A percentile compares a stretch with the other conserved stretches of the same genome.
Conservation (phyloP, 768 basidiomycete genomes). For the Coprinopsis marcescibilis region DNA sequence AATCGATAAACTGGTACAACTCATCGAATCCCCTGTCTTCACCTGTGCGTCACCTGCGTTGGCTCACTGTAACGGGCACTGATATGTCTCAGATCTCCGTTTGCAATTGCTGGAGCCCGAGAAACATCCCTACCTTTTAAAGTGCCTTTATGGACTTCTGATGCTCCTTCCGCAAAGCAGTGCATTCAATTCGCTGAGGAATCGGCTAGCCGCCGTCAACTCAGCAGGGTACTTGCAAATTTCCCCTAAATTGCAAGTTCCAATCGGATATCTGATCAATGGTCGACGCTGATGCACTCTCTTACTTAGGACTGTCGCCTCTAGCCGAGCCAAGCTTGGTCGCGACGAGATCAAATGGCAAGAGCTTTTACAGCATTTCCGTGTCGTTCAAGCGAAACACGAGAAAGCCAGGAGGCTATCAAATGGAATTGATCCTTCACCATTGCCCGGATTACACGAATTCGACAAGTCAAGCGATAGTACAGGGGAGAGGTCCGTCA, state of each 20-base stretch:
- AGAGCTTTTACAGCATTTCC: constrained; percentile 89
- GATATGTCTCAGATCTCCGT: constrained; percentile 56
- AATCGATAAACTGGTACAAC: constrained; percentile 94
- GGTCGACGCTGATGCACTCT: background rate
- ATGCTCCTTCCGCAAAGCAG: constrained; percentile 98
- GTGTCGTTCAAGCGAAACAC: constrained; percentile 81
- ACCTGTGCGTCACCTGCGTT: constrained; percentile 58
- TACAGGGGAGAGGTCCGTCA: constrained; percentile 16
- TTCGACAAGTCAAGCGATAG: constrained; percentile 34
- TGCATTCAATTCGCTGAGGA: constrained; percentile 91
- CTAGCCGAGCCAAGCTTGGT: constrained; percentile 69
- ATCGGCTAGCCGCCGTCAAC: constrained; percentile 91
- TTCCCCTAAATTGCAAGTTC: constrained; percentile 72
- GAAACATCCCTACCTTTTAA: constrained; percentile 92
- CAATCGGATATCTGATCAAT: background rate
- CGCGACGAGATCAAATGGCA: constrained; percentile 97
- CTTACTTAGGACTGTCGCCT: constrained; percentile 23
- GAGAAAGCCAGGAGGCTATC: constrained; percentile 85
- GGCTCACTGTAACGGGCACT: background rate
- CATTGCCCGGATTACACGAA: constrained; percentile 44
- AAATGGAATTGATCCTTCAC: constrained; percentile 54
- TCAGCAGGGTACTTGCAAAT: constrained; percentile 92
- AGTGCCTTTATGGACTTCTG: constrained; percentile 92
- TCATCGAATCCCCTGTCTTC: constrained; percentile 97
- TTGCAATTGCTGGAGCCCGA: constrained; percentile 96